These are phyloP conservation scores for Talaromyces sp. DNA, from an alignment of 2,329 filamentous ascomycete species.

Conservation along the genomic window DNA sequence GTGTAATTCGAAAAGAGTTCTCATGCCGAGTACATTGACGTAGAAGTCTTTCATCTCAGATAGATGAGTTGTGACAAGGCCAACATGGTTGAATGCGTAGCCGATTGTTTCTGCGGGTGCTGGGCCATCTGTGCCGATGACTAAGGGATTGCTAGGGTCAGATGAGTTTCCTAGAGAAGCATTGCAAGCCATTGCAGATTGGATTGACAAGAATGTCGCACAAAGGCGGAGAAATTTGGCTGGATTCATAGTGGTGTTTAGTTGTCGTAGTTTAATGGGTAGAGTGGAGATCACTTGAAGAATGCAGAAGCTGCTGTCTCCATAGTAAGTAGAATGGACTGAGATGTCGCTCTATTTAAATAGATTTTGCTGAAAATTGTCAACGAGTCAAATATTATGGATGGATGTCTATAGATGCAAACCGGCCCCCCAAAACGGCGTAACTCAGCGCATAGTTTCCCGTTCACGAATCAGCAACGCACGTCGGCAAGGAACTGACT, in stretches of 20 bases:
- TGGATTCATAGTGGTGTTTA: not conserved
- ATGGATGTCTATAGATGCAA: not conserved
- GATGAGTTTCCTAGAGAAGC: not conserved
- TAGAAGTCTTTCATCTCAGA: constrained; percentile 30
- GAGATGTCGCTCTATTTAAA: not conserved
- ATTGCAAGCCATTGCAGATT: not conserved
- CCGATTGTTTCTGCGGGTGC: constrained; percentile 26
- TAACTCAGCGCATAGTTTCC: not conserved
- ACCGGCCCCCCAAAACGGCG: not conserved
- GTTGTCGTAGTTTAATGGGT: not conserved
- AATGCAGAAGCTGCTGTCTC: not conserved
- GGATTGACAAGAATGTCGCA: not conserved
- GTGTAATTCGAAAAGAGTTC: constrained; percentile 11
- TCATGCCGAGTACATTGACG: constrained; percentile 28
- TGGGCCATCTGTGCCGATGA: constrained; percentile 18
- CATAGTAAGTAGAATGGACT: not conserved
- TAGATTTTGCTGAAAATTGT: not conserved
- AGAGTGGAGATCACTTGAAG: not conserved
- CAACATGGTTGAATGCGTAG: constrained; percentile 33
- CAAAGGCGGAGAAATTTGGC: not conserved
- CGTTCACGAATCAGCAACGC: not conserved
- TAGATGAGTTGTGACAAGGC: constrained; percentile 26
- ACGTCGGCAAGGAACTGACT: not conserved
- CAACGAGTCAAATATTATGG: not conserved
- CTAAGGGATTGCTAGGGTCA: not conserved